phyloP scores from a whole-genome alignment of 441 rosid species.

The Capsella rubella region DNA sequence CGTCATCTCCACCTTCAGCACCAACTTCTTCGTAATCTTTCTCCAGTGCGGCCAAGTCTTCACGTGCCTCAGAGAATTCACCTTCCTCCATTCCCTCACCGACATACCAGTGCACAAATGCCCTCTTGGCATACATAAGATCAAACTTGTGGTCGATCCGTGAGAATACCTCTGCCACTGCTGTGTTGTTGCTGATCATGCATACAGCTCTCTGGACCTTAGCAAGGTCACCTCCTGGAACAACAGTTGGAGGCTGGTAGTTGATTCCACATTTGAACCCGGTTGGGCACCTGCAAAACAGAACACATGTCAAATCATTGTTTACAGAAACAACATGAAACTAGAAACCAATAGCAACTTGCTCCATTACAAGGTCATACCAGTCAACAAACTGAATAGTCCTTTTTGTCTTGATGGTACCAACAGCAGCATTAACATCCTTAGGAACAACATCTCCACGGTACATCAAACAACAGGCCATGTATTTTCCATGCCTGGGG shows the following conservation, averaged over 20 bases:
- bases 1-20: slow-evolving; percentile 83
- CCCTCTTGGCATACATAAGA: slow-evolving; percentile 94
- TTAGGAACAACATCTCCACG: slow-evolving; percentile 95
- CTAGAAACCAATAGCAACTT: not conserved
- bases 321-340: not conserved
- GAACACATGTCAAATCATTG: not conserved
- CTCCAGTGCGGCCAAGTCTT: slow-evolving; percentile 93
- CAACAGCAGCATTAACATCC: slow-evolving; percentile 91
- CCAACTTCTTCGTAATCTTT: slow-evolving; percentile 95
- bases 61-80: slow-evolving; percentile 94
- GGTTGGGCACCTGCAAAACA: slow-evolving; percentile 77
- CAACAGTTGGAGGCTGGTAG: slow-evolving; percentile 90
- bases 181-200: slow-evolving; percentile 97
- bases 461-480: slow-evolving; percentile 98
- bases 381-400: slow-evolving; percentile 94
- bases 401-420: slow-evolving; percentile 83
- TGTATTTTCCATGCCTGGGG: slow-evolving; percentile 93
- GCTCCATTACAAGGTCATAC: slow-evolving; percentile 49
- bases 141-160: slow-evolving; percentile 90
- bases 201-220: slow-evolving; percentile 93
- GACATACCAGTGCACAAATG: slow-evolving; percentile 94
- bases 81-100: slow-evolving; percentile 99
- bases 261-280: slow-evolving; percentile 95
- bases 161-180: slow-evolving; percentile 91
- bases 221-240: slow-evolving; percentile 91